Conservation (phyloP, 2,329 filamentous ascomycete genomes). For the Trichoderma sp. region DNA sequence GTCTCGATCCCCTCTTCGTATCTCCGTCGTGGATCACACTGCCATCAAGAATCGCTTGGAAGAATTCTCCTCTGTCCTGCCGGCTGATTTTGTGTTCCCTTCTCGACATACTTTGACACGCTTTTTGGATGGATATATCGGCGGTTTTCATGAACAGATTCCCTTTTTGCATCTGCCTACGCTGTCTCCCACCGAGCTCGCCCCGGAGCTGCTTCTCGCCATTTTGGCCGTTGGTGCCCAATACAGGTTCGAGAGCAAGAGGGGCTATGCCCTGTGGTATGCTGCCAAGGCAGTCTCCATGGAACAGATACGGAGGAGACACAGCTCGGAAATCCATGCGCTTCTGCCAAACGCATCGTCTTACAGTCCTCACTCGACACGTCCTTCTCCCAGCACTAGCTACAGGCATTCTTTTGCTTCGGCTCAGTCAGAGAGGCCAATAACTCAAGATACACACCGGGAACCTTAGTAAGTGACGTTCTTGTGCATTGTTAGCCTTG, state of each 20-base stretch:
- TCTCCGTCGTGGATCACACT: conserved; percentile 57
- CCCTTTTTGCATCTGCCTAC: conserved; percentile 69
- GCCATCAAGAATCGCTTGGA: conserved; percentile 60
- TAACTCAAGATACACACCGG: conserved; percentile 59
- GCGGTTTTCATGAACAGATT: conserved; percentile 62
- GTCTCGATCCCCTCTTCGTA: conserved; percentile 45
- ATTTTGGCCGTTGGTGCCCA: conserved; percentile 68
- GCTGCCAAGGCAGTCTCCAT: conserved; percentile 59
- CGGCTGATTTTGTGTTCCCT: conserved; percentile 66
- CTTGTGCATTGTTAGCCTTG: not conserved
- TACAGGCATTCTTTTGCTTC: conserved; percentile 62
- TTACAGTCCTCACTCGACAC: conserved; percentile 61
- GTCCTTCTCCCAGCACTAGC: conserved; percentile 58
- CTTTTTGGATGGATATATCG: conserved; percentile 70
- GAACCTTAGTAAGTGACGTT: conserved; percentile 58
- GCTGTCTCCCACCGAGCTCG: conserved; percentile 62
- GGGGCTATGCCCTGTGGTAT: conserved; percentile 63
- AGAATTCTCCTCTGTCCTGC: conserved; percentile 62
- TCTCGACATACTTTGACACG: conserved; percentile 68
- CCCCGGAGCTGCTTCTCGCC: conserved; percentile 67
- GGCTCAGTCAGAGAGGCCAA: conserved; percentile 57
- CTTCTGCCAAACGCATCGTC: conserved; percentile 58
- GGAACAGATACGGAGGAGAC: conserved; percentile 60
- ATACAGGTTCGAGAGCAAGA: conserved; percentile 63
- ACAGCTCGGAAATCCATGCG: conserved; percentile 59